Evolutionary conservation across 2,329 filamentous ascomycete genomes (phyloP).

Genomic region (Fusarium sp.): DNA sequence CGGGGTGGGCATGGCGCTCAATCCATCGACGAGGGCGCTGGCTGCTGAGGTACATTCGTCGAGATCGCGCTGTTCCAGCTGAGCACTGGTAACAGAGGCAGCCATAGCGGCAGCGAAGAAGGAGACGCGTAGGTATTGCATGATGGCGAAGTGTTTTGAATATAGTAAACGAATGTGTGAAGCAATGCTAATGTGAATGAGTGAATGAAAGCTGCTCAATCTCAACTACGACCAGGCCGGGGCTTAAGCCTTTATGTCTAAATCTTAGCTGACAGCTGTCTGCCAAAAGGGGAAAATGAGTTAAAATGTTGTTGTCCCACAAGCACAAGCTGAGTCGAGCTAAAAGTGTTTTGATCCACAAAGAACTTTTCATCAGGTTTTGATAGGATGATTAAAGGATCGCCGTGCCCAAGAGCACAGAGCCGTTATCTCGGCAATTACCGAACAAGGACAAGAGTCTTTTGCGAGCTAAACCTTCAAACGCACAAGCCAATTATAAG

Average conservation of each 20-base stretch:
- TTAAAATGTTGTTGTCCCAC: background rate
- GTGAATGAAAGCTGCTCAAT: too few relatives aligned
- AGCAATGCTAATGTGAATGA: too few relatives aligned
- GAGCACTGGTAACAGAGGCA: background rate
- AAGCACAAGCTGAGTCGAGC: background rate
- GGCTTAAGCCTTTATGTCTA: background rate
- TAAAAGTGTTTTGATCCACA: background rate
- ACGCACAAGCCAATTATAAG: too few relatives aligned
- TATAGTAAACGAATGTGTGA: background rate
- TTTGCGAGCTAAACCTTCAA: too few relatives aligned
- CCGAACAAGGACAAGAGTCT: background rate
- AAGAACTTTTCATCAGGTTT: background rate
- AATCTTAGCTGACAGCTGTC: too few relatives aligned
- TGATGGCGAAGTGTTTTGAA: background rate
- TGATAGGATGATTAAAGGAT: background rate
- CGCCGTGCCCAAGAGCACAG: background rate
- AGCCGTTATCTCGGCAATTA: constrained; percentile 3
- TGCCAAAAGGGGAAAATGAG: background rate
- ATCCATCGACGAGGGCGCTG: background rate
- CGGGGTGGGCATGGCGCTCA: constrained; percentile 5
- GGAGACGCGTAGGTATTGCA: background rate
- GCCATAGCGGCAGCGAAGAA: background rate
- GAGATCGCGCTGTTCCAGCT: constrained; percentile 1
- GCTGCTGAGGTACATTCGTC: constrained; percentile 1
- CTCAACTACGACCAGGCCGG: too few relatives aligned